Evolutionary conservation across 768 basidiomycete species (phyloP).

Genomic region (Tricholoma sp.): DNA sequence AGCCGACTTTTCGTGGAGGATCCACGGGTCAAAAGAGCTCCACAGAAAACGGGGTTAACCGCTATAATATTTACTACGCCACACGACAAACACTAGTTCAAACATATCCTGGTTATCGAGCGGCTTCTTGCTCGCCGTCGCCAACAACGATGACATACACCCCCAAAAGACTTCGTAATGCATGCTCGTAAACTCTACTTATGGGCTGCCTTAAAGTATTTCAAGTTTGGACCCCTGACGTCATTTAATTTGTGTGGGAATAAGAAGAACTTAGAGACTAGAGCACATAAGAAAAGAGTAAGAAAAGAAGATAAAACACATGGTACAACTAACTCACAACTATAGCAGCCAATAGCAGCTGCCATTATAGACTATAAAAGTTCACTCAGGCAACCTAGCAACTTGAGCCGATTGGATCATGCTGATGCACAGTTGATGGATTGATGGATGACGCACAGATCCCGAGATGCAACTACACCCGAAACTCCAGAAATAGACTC

Average conservation of each 20-base stretch:
- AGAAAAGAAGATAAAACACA: too few relatives aligned
- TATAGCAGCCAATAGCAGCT: too few relatives aligned
- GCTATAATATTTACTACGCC: slow-evolving; percentile 5
- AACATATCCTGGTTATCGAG: neutral
- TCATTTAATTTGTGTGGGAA: slow-evolving; percentile 4
- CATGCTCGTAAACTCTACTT: neutral
- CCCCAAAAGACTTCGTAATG: neutral
- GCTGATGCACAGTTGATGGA: neutral
- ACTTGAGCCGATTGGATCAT: too few relatives aligned
- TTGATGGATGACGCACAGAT: neutral
- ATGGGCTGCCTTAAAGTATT: neutral
- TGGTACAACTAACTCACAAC: too few relatives aligned
- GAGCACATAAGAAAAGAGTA: too few relatives aligned
- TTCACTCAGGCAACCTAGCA: too few relatives aligned
- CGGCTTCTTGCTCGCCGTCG: neutral
- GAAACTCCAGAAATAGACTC: neutral
- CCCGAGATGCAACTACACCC: neutral
- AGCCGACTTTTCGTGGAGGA: slow-evolving; percentile 7
- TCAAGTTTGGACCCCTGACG: slow-evolving; percentile 2
- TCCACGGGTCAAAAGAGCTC: slow-evolving; percentile 20
- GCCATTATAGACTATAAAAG: too few relatives aligned
- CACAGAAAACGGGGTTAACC: slow-evolving; percentile 15
- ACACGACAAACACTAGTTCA: slow-evolving; percentile 4
- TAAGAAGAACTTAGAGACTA: too few relatives aligned
- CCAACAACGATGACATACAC: neutral